Evolutionary conservation across 768 basidiomycete genomes (phyloP).

Genomic region (Kwoniella sp.): DNA sequence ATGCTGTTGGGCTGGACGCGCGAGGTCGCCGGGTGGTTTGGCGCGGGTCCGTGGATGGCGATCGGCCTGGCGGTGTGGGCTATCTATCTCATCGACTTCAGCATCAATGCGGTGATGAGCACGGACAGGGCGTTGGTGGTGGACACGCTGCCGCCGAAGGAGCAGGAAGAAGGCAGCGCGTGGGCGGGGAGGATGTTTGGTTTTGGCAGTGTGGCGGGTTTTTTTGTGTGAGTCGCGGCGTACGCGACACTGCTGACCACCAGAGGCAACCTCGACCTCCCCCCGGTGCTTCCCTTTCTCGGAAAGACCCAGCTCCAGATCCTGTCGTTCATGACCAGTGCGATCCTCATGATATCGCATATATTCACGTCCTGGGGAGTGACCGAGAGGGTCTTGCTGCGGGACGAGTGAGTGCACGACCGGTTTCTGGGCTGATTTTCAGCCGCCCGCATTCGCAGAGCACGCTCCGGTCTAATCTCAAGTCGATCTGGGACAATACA

Average conservation of each 20-base stretch:
- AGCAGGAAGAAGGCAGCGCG: constrained; percentile 81
- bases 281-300: constrained; percentile 64
- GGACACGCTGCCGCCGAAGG: constrained; percentile 68
- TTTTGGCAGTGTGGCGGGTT: constrained; percentile 76
- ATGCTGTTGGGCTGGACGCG: constrained; percentile 78
- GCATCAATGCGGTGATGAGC: constrained; percentile 65
- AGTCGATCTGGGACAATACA: constrained; percentile 68
- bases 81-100: constrained; percentile 66
- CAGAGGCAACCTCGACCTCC: constrained; percentile 78
- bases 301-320: constrained; percentile 77
- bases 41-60: constrained; percentile 54
- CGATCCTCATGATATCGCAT: constrained; percentile 66
- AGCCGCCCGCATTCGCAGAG: constrained; percentile 39
- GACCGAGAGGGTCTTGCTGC: constrained; percentile 65
- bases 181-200: constrained; percentile 95
- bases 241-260: not conserved
- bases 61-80: constrained; percentile 71
- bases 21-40: constrained; percentile 58
- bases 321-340: constrained; percentile 67
- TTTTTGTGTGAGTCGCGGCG: constrained; percentile 65
- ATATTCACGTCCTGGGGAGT: constrained; percentile 56
- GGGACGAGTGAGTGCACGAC: constrained; percentile 45
- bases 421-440: constrained; percentile 1
- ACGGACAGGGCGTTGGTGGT: constrained; percentile 86
- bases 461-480: constrained; percentile 53